Evolutionary conservation across 345 rosid genomes (phyloP).

Genomic region (Erucastrum elatum): DNA sequence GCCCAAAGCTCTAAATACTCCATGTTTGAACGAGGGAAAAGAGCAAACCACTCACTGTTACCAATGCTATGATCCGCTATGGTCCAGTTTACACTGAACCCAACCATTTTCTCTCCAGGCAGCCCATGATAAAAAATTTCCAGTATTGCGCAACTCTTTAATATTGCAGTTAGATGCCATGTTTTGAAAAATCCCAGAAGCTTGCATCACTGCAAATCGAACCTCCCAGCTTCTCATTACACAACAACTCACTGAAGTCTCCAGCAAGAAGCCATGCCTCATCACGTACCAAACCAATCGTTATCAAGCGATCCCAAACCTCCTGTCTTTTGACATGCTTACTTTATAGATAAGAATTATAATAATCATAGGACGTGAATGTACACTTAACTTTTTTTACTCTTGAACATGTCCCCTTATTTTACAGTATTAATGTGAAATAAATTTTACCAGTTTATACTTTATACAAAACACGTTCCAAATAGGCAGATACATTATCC

Average conservation of each 20-base stretch:
- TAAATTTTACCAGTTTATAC: not conserved
- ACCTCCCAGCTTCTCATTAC: too few species aligned
- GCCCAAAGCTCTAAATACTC: not conserved
- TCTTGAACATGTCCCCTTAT: not conserved
- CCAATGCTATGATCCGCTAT: not conserved
- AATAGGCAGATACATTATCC: not conserved
- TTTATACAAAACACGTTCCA: not conserved
- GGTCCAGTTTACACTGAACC: not conserved
- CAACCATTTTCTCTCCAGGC: not conserved
- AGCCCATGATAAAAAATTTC: not conserved
- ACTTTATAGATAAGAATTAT: constrained; percentile 1
- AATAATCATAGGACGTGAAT: constrained; percentile 11
- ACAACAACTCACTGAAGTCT: too few species aligned
- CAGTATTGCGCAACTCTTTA: not conserved
- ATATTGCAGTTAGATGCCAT: not conserved
- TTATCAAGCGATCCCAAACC: too few species aligned
- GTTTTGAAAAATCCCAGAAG: not conserved
- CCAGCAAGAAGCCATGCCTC: too few species aligned
- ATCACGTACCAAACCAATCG: too few species aligned
- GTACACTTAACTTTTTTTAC: constrained; percentile 11
- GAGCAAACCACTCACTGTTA: not conserved
- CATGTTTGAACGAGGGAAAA: not conserved
- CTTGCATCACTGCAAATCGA: not conserved
- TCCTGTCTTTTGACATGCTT: not conserved
- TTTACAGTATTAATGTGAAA: not conserved